A percentile compares a stretch with the other conserved stretches of the same genome.
Evolutionary conservation across 441 rosid species (phyloP).

Genomic region (Pelargonium australe): DNA sequence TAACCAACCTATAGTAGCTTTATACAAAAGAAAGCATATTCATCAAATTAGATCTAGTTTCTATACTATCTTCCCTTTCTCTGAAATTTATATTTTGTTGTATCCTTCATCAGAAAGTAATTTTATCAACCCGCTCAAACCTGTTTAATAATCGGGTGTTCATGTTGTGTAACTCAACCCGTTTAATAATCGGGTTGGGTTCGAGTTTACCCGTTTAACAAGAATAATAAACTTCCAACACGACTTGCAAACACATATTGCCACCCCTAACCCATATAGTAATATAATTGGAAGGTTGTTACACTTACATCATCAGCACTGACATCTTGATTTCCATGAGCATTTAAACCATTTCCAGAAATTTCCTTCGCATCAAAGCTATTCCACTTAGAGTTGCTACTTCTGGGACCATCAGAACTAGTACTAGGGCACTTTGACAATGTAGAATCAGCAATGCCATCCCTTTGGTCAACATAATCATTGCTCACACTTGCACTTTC

Average conservation of each 20-base stretch:
- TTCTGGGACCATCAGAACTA: slow-evolving; percentile 60
- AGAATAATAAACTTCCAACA: too few species aligned
- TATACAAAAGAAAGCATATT: not conserved
- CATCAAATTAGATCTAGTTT: not conserved
- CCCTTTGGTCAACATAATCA: slow-evolving; percentile 74
- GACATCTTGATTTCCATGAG: slow-evolving; percentile 46
- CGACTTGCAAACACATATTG: too few species aligned
- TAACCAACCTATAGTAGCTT: not conserved
- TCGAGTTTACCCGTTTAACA: too few species aligned
- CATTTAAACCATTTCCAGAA: slow-evolving; percentile 52
- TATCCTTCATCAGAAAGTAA: not conserved
- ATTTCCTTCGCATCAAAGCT: slow-evolving; percentile 53
- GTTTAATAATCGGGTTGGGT: too few species aligned
- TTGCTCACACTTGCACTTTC: slow-evolving; percentile 86
- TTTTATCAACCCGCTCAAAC: too few species aligned
- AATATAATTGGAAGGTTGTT: slow-evolving; percentile 14
- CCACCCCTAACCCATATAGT: not conserved
- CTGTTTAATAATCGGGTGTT: too few species aligned
- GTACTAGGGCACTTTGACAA: slow-evolving; percentile 61
- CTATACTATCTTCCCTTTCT: not conserved
- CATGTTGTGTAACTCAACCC: too few species aligned
- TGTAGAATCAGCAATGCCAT: slow-evolving; percentile 44
- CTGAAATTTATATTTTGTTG: not conserved
- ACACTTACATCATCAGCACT: slow-evolving; percentile 63
- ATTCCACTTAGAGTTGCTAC: slow-evolving; percentile 56